Evolutionary conservation across 2,329 filamentous ascomycete species (phyloP).

Genomic region (Rhytidhysteron rufulum): DNA sequence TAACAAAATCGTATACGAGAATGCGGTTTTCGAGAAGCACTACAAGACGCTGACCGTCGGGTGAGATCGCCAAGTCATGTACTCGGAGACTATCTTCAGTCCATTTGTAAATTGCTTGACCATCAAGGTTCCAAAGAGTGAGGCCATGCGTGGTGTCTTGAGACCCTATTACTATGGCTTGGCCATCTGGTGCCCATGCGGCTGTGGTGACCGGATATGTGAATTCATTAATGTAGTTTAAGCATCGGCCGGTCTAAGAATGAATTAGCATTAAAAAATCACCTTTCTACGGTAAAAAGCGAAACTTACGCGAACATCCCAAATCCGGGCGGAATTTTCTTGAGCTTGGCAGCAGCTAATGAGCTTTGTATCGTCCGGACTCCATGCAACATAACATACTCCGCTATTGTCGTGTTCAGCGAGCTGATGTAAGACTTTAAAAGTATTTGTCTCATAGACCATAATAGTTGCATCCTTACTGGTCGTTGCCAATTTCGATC

Average conservation of each 20-base stretch:
- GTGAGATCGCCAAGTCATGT: conserved; percentile 79
- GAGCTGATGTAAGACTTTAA: conserved; percentile 60
- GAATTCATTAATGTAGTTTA: conserved; percentile 62
- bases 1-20: conserved; percentile 77
- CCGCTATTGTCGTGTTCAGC: conserved; percentile 65
- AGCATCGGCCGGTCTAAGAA: conserved; percentile 46
- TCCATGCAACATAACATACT: conserved; percentile 83
- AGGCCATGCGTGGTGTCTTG: conserved; percentile 36
- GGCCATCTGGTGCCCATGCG: conserved; percentile 79
- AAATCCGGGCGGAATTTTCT: conserved; percentile 68
- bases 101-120: conserved; percentile 63
- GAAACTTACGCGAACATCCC: conserved; percentile 53
- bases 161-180: conserved; percentile 68
- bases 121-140: conserved; percentile 58
- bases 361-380: conserved; percentile 81
- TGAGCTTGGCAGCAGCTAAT: conserved; percentile 71
- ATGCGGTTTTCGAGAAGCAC: conserved; percentile 70
- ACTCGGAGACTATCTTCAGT: conserved; percentile 65
- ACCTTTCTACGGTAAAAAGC: too few relatives aligned
- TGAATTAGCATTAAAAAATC: neutral
- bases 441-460: conserved; percentile 76
- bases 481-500: conserved; percentile 75
- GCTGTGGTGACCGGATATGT: conserved; percentile 83
- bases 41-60: conserved; percentile 74
- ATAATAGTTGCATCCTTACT: conserved; percentile 71